These are phyloP conservation scores for Bocquillonia castaneifolia DNA, from an alignment of 441 rosid genomes.

Conservation along the genomic window DNA sequence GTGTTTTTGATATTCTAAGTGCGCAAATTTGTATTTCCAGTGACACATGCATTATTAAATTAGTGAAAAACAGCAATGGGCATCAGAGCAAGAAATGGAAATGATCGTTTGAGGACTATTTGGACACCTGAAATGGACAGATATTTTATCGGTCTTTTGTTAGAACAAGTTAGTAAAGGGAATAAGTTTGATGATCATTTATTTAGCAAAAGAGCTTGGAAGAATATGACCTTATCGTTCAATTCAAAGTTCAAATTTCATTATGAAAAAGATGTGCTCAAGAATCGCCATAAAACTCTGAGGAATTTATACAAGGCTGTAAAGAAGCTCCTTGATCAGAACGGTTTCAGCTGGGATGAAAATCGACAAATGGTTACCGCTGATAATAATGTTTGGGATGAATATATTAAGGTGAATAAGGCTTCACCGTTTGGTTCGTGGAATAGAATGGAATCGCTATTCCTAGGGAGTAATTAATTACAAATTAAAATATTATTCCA, in stretches of 20 bases:
- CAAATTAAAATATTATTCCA: too few relatives aligned
- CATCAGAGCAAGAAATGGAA: conserved; percentile 28
- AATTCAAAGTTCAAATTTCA: conserved; percentile 56
- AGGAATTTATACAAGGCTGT: conserved; percentile 60
- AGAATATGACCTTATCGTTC: conserved; percentile 59
- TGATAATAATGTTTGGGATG: conserved; percentile 62
- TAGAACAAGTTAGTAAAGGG: conserved; percentile 66
- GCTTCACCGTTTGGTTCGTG: neutral
- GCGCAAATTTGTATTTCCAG: conserved; percentile 2
- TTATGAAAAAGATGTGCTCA: conserved; percentile 65
- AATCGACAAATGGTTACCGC: conserved; percentile 62
- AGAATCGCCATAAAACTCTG: conserved; percentile 61
- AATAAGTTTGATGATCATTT: conserved; percentile 65
- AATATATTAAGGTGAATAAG: conserved; percentile 56
- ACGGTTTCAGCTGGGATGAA: conserved; percentile 68
- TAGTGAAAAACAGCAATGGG: conserved; percentile 12
- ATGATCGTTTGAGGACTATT: conserved; percentile 60
- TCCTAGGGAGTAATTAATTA: too few relatives aligned
- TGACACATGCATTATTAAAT: neutral
- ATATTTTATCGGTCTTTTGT: conserved; percentile 60
- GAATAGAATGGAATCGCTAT: too few relatives aligned
- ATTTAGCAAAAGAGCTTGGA: conserved; percentile 84
- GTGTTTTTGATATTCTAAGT: too few relatives aligned
- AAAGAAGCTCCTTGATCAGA: conserved; percentile 48
- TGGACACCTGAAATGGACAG: conserved; percentile 90